Base-by-base conservation (phyloP, 257 asterid genomes). In the Cinchona pubescens region DNA sequence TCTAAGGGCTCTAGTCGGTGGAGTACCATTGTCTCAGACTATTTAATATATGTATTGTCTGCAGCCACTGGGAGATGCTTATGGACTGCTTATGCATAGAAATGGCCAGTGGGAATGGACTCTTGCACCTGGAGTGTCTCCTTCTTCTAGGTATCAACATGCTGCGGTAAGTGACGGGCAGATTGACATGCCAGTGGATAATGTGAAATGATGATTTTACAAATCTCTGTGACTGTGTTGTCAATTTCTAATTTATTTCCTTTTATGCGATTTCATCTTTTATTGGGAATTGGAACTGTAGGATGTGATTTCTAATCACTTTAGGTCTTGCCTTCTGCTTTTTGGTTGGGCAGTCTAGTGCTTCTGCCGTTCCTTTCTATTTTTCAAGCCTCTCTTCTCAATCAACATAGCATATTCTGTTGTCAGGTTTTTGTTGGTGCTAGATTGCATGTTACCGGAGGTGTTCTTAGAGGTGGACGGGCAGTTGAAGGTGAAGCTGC, bases 41-140 rank as follows among this genome's bases (percentile, higher is more conserved):
- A 53, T 75, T 76, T 38, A 59, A 74, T 83, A 67, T 67, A 23
- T 76, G 67, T 81, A 23, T 77, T 76, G 58, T 87, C 35, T 81
- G 76, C 89, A 92, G 98, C 96, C 97, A 46, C 83, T 91, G 79
- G 88, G 92, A 79, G 97, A 92, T 90, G 97, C 99, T 78, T 95
- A 92, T 80, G 98, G 98, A 82, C 83, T 95, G 85, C 98, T 95
- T 75, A 91, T 92, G 99, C 99, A 95, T 83, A 90, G 99, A 84
- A 95, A 86, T 87, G 99, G 97, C 55, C 85, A 86, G 71, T 95
- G 99, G 99, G 99, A 92, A 79, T 95, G 99, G 99, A 95, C 99
- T 80, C 96, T 88, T 76, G 98, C 99, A 65, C 99, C 99, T 34
- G 99, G 99, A 77, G 96, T 94, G 62, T 90, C 97, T 74, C 97